Evolutionary conservation across 2,329 filamentous ascomycete species (phyloP), one percentile per base, ranked within the genome.

Genomic region (Botrytis pseudocinerea): DNA sequence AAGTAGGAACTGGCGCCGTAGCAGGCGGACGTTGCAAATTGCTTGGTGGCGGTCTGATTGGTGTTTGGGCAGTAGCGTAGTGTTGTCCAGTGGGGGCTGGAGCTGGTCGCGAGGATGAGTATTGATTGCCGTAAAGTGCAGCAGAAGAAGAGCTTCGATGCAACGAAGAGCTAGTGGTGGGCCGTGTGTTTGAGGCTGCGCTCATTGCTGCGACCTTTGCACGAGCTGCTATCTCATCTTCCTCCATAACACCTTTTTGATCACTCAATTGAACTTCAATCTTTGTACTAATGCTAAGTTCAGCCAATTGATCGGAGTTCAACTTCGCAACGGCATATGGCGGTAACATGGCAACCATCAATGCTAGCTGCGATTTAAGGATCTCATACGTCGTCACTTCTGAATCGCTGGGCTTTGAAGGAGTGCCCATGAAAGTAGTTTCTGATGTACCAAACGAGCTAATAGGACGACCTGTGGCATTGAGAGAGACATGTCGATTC

Each of bases 401-500:
- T 48, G 86, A 83, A 25, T 85, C 82, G 4, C 90, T 90, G 14
- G 93, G 92, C 69, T 90, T 89, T 6, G 89, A 88, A 1, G 89
- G 87, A 10, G 87, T 90, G 38, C 91, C 89, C 7, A 84, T 81
- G 65, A 84, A 78, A 8, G 83, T 82, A 14, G 82, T 83, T 64
- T 91, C 89, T 18, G 89, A 86, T 14, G 92, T 86, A 83, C 92
- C 91, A 5, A 91, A 89, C 74, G 91, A 88, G 69, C 87, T 86
- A 4, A 86, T 86, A 76, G 87, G 87, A 28, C 88, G 85, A 76
- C 86, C 88, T 77, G 91, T 87, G 73, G 89, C 90, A 72, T 85
- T 90, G 35, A 94, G 82, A 2, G 89, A 89, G 62, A 92, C 86
- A 78, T 94, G 93, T 74, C 93, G 91, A 80, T 93, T 94, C 75